Conservation (phyloP, 1,139 yeast species). For the Candida neerlandica region DNA sequence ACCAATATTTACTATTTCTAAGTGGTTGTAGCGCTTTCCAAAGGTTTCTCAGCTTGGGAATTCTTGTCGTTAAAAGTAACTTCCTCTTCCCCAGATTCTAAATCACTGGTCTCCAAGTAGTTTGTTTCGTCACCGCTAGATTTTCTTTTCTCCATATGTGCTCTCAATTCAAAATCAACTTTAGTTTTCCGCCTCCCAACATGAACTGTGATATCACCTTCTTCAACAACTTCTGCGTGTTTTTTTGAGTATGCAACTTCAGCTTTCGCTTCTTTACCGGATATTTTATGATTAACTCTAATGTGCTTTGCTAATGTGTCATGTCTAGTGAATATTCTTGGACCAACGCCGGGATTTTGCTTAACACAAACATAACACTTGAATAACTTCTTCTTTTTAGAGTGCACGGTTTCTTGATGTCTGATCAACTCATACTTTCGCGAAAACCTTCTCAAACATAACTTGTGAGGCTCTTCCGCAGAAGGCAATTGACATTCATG, state of each 20-base stretch:
- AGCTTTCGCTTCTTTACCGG: constrained; percentile 65
- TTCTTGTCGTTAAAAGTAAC: constrained; percentile 15
- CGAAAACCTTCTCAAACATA: constrained; percentile 83
- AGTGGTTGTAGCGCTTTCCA: too few species aligned
- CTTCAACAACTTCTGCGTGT: constrained; percentile 49
- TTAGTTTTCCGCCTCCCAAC: constrained; percentile 52
- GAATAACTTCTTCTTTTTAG: constrained; percentile 81
- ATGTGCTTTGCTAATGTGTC: constrained; percentile 95
- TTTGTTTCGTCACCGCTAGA: constrained; percentile 19
- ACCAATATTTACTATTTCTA: background rate
- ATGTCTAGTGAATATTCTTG: constrained; percentile 85
- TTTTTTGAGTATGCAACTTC: constrained; percentile 52
- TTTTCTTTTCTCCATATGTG: constrained; percentile 47
- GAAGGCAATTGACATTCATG: constrained; percentile 53
- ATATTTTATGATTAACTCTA: constrained; percentile 80
- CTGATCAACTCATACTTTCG: constrained; percentile 93
- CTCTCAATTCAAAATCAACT: constrained; percentile 50
- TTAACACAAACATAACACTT: constrained; percentile 85
- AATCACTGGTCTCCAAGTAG: constrained; percentile 20
- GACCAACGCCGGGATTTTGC: constrained; percentile 51
- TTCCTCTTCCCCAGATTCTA: constrained; percentile 32
- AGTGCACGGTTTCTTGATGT: constrained; percentile 96
- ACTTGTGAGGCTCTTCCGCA: constrained; percentile 51
- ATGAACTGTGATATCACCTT: constrained; percentile 49
- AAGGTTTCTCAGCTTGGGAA: background rate